phyloP scores from a whole-genome alignment of 768 basidiomycete species.

The Podaxis sp. region DNA sequence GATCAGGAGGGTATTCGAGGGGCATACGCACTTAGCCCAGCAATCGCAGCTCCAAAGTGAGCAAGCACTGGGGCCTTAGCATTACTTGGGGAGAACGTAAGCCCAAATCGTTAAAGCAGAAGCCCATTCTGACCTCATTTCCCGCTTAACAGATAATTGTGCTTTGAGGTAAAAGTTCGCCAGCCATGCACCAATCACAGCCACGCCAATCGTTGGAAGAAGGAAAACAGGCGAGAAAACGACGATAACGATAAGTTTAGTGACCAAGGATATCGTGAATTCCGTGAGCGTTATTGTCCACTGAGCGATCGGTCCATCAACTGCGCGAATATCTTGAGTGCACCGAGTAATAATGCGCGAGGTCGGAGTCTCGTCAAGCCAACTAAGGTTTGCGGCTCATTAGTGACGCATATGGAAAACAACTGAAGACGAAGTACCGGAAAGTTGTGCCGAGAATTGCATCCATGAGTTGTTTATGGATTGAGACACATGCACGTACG shows the following conservation, averaged over 20 bases:
- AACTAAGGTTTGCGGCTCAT: conserved; percentile 31
- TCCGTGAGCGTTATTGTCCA: conserved; percentile 28
- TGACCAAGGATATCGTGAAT: conserved; percentile 35
- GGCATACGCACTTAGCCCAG: conserved; percentile 48
- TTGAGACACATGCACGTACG: conserved; percentile 51
- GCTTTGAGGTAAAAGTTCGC: conserved; percentile 46
- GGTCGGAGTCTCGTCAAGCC: conserved; percentile 45
- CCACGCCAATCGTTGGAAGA: conserved; percentile 43
- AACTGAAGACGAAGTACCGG: conserved; percentile 36
- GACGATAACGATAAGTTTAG: conserved; percentile 44
- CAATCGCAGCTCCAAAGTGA: conserved; percentile 48
- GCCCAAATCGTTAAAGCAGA: conserved; percentile 22
- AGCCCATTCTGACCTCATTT: conserved; percentile 39
- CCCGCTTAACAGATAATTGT: conserved; percentile 48
- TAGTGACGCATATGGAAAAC: neutral
- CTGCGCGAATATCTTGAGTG: conserved; percentile 62
- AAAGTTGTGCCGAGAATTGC: conserved; percentile 61
- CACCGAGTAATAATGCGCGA: conserved; percentile 63
- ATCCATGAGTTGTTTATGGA: conserved; percentile 52
- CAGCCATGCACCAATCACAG: conserved; percentile 41
- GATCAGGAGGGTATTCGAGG: neutral
- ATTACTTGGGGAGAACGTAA: conserved; percentile 19
- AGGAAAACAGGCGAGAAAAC: conserved; percentile 46
- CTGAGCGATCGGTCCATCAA: conserved; percentile 46
- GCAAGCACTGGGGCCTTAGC: conserved; percentile 39